These are phyloP conservation scores for Draba incana DNA, from an alignment of 345 rosid genomes.

Conservation along the genomic window DNA sequence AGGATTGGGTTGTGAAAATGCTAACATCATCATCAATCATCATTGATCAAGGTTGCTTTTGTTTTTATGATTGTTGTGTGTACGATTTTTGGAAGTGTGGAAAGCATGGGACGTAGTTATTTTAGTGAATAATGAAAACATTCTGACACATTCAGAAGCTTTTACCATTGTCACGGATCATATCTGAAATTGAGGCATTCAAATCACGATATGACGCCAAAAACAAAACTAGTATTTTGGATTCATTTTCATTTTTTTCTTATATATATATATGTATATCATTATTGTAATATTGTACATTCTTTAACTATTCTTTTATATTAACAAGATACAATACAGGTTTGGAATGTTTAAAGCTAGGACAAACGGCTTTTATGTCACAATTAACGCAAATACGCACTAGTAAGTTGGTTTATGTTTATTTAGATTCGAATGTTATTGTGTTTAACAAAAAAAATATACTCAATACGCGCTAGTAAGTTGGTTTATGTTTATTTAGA, in stretches of 20 bases:
- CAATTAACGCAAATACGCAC: not conserved
- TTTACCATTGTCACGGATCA: conserved; percentile 43
- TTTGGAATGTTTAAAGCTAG: too few relatives aligned
- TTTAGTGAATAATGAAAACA: conserved; percentile 36
- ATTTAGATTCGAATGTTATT: too few relatives aligned
- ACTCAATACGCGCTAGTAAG: too few relatives aligned
- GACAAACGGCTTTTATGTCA: too few relatives aligned
- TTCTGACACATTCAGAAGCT: conserved; percentile 33
- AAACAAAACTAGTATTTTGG: not conserved
- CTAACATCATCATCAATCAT: conserved; percentile 25
- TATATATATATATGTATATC: too few relatives aligned
- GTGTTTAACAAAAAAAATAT: too few relatives aligned
- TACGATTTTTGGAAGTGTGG: conserved; percentile 24
- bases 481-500: too few relatives aligned
- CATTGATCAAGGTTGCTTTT: conserved; percentile 26
- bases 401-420: too few relatives aligned
- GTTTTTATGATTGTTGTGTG: conserved; percentile 33
- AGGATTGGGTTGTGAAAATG: conserved; percentile 35
- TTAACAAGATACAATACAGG: too few relatives aligned
- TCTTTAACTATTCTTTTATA: not conserved
- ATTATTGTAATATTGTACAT: too few relatives aligned
- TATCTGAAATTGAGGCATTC: conserved; percentile 35
- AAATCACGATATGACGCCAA: conserved; percentile 30
- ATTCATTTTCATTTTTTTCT: not conserved
- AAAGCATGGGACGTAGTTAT: conserved; percentile 35